Conservation (phyloP, 192 early-diverging fungal species). For the Coemansia sp. region DNA sequence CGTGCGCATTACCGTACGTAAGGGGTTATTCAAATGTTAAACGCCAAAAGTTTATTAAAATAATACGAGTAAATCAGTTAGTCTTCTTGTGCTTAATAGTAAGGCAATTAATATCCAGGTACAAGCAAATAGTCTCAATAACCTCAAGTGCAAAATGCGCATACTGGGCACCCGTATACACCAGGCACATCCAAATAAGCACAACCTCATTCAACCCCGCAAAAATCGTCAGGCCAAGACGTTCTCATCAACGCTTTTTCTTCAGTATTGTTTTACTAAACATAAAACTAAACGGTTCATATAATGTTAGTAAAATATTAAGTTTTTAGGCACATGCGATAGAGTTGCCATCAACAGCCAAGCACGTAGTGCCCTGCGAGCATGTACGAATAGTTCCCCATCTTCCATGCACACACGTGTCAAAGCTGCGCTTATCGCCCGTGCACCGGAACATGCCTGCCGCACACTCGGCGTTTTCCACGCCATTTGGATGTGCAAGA, state of each 20-base stretch:
- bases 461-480: slow-evolving; percentile 6
- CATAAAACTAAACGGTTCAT: no score
- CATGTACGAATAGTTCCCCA: slow-evolving; percentile 42
- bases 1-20: no score
- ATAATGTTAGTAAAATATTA: no score
- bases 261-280: no score
- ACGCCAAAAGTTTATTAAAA: no score
- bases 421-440: slow-evolving; percentile 10
- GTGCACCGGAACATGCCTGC: slow-evolving; percentile 25
- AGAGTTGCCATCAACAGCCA: slow-evolving; percentile 3
- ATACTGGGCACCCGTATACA: slow-evolving; percentile 60
- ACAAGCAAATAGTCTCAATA: slow-evolving; percentile 69
- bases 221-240: slow-evolving; percentile 53
- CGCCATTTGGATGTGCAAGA: background rate
- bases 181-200: slow-evolving; percentile 58
- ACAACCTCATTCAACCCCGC: slow-evolving; percentile 54
- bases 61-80: background rate
- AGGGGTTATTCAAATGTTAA: no score
- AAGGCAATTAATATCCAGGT: slow-evolving; percentile 80
- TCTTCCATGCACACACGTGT: slow-evolving; percentile 39
- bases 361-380: slow-evolving; percentile 24
- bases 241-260: slow-evolving; percentile 26
- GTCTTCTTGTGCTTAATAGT: slow-evolving; percentile 66
- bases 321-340: slow-evolving; percentile 27
- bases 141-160: slow-evolving; percentile 67